These are phyloP conservation scores for Quercus tomentella DNA, from an alignment of 331 rosid genomes.

Conservation along the genomic window DNA sequence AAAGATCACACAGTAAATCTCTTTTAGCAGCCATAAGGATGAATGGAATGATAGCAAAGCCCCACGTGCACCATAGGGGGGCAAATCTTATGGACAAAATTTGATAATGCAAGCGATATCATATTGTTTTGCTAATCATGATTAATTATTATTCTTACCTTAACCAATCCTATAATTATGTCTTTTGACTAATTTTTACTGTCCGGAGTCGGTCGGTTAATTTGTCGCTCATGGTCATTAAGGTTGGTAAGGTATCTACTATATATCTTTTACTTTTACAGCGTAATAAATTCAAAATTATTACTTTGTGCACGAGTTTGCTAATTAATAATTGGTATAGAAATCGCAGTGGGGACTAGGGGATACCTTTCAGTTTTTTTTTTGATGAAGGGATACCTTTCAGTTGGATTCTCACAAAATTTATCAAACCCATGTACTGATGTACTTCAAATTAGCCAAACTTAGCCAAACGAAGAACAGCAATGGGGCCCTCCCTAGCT, in stretches of 20 bases:
- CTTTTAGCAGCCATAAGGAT: conserved; percentile 5
- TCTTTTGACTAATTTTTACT: conserved; percentile 9
- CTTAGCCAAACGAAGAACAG: conserved; percentile 13
- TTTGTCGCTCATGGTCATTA: not conserved
- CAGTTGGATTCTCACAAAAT: conserved; percentile 11
- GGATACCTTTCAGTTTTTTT: no score
- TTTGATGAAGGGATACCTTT: not conserved
- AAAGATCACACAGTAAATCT: not conserved
- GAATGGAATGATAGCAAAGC: conserved; percentile 6
- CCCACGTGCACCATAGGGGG: conserved; percentile 13
- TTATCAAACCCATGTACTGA: conserved; percentile 13
- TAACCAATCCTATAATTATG: not conserved
- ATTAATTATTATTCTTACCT: conserved; percentile 14
- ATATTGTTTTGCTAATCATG: conserved; percentile 19
- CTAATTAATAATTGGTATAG: not conserved
- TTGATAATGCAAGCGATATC: conserved; percentile 10
- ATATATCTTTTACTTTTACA: not conserved
- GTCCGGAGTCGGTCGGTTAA: not conserved
- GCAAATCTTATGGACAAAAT: not conserved
- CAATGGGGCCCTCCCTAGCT: not conserved
- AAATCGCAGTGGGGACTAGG: not conserved
- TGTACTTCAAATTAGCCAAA: conserved; percentile 16
- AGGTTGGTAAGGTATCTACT: not conserved
- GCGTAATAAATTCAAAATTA: not conserved
- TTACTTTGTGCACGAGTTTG: not conserved